Conservation (phyloP, 2,329 filamentous ascomycete species). For the Bipolaris gigantea region DNA sequence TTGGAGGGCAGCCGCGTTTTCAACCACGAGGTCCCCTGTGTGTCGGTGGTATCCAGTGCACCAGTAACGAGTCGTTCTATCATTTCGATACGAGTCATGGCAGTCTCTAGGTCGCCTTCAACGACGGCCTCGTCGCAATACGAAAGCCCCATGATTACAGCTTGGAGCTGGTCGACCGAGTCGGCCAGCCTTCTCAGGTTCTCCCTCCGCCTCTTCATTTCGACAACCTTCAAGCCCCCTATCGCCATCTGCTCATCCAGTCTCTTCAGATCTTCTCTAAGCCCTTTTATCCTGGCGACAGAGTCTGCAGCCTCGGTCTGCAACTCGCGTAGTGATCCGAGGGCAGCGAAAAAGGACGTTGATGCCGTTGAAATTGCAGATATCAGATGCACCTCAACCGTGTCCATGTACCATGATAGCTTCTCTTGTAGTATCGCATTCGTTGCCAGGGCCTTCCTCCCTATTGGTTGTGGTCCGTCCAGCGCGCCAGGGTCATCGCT, state of each 20-base stretch:
- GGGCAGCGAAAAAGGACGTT: conserved; percentile 91
- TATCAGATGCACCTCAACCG: conserved; percentile 94
- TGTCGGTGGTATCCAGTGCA: conserved; percentile 53
- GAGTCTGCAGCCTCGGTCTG: conserved; percentile 92
- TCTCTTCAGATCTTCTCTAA: conserved; percentile 76
- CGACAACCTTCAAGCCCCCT: conserved; percentile 81
- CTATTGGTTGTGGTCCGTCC: conserved; percentile 57
- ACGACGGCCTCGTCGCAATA: conserved; percentile 82
- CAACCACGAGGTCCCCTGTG: conserved; percentile 38
- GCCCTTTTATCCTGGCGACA: conserved; percentile 77
- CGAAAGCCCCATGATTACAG: conserved; percentile 73
- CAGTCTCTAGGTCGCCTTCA: conserved; percentile 77
- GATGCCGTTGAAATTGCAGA: conserved; percentile 95
- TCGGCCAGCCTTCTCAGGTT: conserved; percentile 82
- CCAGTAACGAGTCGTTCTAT: conserved; percentile 82
- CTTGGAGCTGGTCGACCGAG: conserved; percentile 79
- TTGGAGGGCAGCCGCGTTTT: conserved; percentile 42
- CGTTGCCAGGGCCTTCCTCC: conserved; percentile 84
- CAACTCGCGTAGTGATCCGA: conserved; percentile 86
- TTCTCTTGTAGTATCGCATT: conserved; percentile 98
- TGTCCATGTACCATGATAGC: conserved; percentile 99
- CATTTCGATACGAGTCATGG: conserved; percentile 73
- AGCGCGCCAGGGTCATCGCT: conserved; percentile 58
- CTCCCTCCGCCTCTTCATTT: conserved; percentile 77
- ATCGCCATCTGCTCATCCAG: conserved; percentile 87